Evolutionary conservation across 2,329 filamentous ascomycete genomes (phyloP).

Genomic region (Daldinia sp.): DNA sequence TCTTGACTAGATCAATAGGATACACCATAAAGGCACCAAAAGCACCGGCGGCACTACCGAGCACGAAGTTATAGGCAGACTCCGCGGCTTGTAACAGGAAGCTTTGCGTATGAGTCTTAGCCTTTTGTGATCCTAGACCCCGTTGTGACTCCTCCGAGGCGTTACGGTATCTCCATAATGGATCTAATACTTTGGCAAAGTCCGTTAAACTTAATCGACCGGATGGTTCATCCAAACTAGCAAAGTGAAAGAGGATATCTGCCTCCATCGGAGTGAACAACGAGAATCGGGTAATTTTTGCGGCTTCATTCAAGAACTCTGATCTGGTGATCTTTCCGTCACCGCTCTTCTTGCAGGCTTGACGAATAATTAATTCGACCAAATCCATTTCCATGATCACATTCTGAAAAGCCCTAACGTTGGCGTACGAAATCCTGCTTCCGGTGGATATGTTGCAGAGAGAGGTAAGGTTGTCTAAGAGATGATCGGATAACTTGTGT

Average conservation of each 20-base stretch:
- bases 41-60: slow-evolving; percentile 90
- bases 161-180: slow-evolving; percentile 81
- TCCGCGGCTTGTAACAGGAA: slow-evolving; percentile 73
- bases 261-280: slow-evolving; percentile 98
- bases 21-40: slow-evolving; percentile 99
- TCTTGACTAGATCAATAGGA: slow-evolving; percentile 98
- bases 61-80: slow-evolving; percentile 87
- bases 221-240: slow-evolving; percentile 87
- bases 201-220: slow-evolving; percentile 82
- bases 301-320: slow-evolving; percentile 94
- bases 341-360: slow-evolving; percentile 80
- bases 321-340: slow-evolving; percentile 94
- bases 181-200: slow-evolving; percentile 94
- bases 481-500: slow-evolving; percentile 97
- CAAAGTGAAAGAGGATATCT: slow-evolving; percentile 98
- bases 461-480: slow-evolving; percentile 88
- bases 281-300: slow-evolving; percentile 89
- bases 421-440: slow-evolving; percentile 96
- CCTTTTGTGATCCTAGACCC: slow-evolving; percentile 49
- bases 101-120: slow-evolving; percentile 62
- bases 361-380: slow-evolving; percentile 90
- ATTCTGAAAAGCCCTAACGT: slow-evolving; percentile 97
- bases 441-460: slow-evolving; percentile 93
- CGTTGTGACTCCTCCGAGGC: slow-evolving; percentile 56
- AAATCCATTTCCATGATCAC: slow-evolving; percentile 98